Conservation (phyloP, 78 protist species). For the Trichosphaerium sp. region DNA sequence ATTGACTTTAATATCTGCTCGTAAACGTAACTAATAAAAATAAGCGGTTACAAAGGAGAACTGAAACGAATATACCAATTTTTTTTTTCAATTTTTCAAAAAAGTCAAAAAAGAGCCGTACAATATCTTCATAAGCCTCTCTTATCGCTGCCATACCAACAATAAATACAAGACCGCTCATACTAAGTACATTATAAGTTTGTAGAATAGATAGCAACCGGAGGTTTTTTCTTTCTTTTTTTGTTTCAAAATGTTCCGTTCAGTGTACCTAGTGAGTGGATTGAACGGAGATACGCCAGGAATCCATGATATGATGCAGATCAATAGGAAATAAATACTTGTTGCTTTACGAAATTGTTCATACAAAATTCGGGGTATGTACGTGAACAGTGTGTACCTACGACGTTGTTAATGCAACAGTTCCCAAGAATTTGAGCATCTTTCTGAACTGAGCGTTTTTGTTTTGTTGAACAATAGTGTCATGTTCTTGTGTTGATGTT, state of each 20-base stretch:
- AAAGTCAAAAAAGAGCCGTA: constrained; percentile 10
- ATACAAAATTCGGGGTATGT: constrained; percentile 48
- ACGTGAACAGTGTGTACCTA: constrained; percentile 36
- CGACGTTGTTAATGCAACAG: no score
- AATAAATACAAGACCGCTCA: constrained; percentile 58
- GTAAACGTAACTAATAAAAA: no score
- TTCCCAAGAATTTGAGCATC: no score
- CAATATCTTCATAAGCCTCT: constrained; percentile 71
- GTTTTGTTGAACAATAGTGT: no score
- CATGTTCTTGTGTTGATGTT: no score
- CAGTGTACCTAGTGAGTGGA: constrained; percentile 56
- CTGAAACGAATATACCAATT: not conserved
- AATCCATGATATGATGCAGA: constrained; percentile 47
- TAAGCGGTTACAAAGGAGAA: no score
- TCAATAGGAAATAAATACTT: constrained; percentile 61
- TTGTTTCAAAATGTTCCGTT: no score
- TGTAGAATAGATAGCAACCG: no score
- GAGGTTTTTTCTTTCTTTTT: no score
- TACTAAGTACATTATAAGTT: no score
- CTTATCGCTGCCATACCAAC: constrained; percentile 49
- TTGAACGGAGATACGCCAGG: constrained; percentile 55
- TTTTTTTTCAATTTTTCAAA: not conserved
- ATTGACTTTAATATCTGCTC: constrained; percentile 31
- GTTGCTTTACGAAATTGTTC: constrained; percentile 45
- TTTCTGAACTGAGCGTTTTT: no score